Base-by-base conservation (phyloP, 2,329 filamentous ascomycete species). In the Fusarium subglutinans region DNA sequence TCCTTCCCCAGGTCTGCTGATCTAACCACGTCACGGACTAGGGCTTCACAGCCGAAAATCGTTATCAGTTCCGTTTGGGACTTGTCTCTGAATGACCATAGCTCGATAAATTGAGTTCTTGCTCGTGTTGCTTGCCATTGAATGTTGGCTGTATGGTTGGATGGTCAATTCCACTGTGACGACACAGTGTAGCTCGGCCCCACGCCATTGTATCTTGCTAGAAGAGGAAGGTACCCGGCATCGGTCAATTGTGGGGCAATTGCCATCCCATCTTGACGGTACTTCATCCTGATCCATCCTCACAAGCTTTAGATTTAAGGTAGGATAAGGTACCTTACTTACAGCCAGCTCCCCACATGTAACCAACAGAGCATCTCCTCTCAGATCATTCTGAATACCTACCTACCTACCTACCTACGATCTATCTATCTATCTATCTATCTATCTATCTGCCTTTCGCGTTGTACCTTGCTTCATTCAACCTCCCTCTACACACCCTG, bases 221-320 rank as follows among this genome's bases (percentile, higher is more conserved):
- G 55, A 60, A 54, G 22, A 64, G 65, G 58, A 70, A 73, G 59
- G 70, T 73, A 73, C 56, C 41, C 60, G 15, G 28, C 70, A 63
- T 56, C 56, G 26, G 24, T 33, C 13, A 64, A 56, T 28, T 41
- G 56, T 62, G 70, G 70, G 44, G 43, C 68, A 51, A 20, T 35
- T 24, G 28, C n/a, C 58, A 45, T 51, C 6, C n/a, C n/a, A 26
- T n/a, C 48, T 53, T 30, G 33, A 64, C 35, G 24, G 65, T 53
- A 58, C 47, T 66, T 55, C 43, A 30, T 53, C 33, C 45, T 43
- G 37, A 69, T 54, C 57, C 40, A 33, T 33, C 30, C 30, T 47
- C 47, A 69, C 57, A 53, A 28, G 51, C 44, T 69, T 69, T 53
- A 50, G 28, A 50, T 50, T 64, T 63, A 51, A 33, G 47, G 47